phyloP scores from a whole-genome alignment of 306 rosid genomes.

The Crotalaria pallida region DNA sequence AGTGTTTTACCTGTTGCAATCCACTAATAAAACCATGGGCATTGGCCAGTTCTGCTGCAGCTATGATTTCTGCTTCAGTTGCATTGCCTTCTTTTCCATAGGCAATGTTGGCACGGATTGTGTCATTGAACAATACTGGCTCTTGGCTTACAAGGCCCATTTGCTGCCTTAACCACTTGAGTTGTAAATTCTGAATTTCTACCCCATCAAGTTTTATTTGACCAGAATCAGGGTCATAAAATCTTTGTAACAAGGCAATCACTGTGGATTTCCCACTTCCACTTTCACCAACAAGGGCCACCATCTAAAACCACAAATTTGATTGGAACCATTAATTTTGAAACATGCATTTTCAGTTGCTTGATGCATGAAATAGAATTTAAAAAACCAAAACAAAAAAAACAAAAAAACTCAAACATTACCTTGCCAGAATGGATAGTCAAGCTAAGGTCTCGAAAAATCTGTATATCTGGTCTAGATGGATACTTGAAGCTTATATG shows the following conservation, averaged over 20 bases:
- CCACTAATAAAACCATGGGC: constrained; percentile 78
- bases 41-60: constrained; percentile 70
- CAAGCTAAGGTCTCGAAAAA: constrained; percentile 64
- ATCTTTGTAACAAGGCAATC: constrained; percentile 70
- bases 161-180: constrained; percentile 92
- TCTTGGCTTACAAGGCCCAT: constrained; percentile 93
- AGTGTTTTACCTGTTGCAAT: constrained; percentile 41
- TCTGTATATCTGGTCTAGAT: constrained; percentile 67
- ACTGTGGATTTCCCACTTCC: constrained; percentile 95
- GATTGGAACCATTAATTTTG: neutral
- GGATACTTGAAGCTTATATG: constrained; percentile 82
- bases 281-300: constrained; percentile 90
- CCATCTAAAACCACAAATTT: constrained; percentile 39
- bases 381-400: no score
- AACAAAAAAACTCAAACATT: neutral
- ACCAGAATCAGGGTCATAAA: constrained; percentile 84
- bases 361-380: neutral
- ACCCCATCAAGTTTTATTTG: constrained; percentile 66
- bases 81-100: constrained; percentile 76
- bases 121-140: constrained; percentile 68
- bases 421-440: constrained; percentile 77
- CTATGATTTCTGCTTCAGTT: constrained; percentile 67
- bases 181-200: constrained; percentile 46
- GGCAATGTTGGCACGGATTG: constrained; percentile 78
- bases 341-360: neutral